A percentile compares a stretch with the other conserved stretches of the same genome.
These are phyloP conservation scores for Aquilaria yunnanensis DNA, from an alignment of 345 rosid genomes.

Conservation along the genomic window DNA sequence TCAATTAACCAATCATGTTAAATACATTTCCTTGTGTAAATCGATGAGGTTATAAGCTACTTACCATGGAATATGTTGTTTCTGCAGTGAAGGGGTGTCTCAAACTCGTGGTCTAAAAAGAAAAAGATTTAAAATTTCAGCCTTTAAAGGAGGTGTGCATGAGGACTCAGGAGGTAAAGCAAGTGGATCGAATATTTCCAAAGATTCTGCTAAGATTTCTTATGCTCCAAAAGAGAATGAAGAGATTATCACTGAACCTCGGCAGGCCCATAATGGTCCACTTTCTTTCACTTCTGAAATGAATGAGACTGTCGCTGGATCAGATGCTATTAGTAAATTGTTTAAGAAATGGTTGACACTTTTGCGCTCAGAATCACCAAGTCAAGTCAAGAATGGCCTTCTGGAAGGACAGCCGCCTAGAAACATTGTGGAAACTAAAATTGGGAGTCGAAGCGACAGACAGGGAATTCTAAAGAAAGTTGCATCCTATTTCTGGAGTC, in stretches of 20 bases:
- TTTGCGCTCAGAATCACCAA: conserved; percentile 45
- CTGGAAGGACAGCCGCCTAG: conserved; percentile 38
- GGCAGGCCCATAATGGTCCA: conserved; percentile 53
- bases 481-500: conserved; percentile 53
- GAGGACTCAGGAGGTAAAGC: conserved; percentile 48
- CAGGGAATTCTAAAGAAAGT: conserved; percentile 33
- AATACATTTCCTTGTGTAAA: too few species aligned
- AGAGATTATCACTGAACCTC: conserved; percentile 41
- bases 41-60: too few species aligned
- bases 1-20: too few species aligned
- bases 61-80: conserved; percentile 8
- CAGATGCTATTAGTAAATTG: conserved; percentile 65
- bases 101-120: conserved; percentile 35
- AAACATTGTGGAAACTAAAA: conserved; percentile 23
- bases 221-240: conserved; percentile 62
- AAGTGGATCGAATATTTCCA: conserved; percentile 44
- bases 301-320: conserved; percentile 45
- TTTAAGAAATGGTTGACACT: conserved; percentile 80
- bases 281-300: conserved; percentile 58
- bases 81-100: conserved; percentile 62
- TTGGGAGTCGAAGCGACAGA: conserved; percentile 21
- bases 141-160: conserved; percentile 70
- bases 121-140: conserved; percentile 53
- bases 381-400: conserved; percentile 44
- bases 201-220: conserved; percentile 56